Conservation (phyloP, 1,284 basidiomycete genomes). For the Erythrobasidium hasegawianum region DNA sequence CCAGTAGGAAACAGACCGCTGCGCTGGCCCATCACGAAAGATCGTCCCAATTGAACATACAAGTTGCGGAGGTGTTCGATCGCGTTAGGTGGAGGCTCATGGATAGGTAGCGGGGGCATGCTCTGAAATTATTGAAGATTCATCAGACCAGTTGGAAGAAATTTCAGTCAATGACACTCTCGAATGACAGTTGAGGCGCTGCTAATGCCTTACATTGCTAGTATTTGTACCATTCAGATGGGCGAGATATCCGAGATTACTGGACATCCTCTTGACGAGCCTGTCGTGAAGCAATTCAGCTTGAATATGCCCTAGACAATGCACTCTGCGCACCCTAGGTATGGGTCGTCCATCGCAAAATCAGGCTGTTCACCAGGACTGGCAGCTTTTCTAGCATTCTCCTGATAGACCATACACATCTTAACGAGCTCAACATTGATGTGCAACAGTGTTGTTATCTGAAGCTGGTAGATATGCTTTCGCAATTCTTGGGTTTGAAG, state of each 20-base stretch:
- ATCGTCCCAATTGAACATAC: constrained; percentile 11
- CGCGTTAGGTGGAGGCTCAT: constrained; percentile 12
- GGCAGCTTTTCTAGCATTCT: constrained; percentile 1
- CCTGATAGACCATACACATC: constrained; percentile 21
- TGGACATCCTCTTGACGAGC: constrained; percentile 23
- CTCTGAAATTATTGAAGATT: constrained; percentile 5
- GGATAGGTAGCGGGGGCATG: constrained; percentile 7
- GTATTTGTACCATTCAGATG: constrained; percentile 7
- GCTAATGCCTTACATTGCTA: neutral
- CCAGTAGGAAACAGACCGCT: constrained; percentile 8
- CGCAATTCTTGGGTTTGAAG: constrained; percentile 22
- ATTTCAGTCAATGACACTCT: neutral
- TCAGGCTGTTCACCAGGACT: neutral
- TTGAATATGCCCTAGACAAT: neutral
- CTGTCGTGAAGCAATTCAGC: neutral
- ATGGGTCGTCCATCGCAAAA: constrained; percentile 21
- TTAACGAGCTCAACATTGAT: constrained; percentile 33
- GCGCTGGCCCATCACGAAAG: constrained; percentile 26
- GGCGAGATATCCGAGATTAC: constrained; percentile 35
- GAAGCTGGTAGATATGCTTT: constrained; percentile 19
- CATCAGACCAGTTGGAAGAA: neutral
- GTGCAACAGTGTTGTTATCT: constrained; percentile 18
- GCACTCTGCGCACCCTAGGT: constrained; percentile 18
- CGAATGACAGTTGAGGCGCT: constrained; percentile 10
- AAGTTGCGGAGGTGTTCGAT: constrained; percentile 11